Percentiles rank a stretch among this genome's conserved stretches.
phyloP scores from a whole-genome alignment of 1,284 basidiomycete genomes.

The Malassezia brasiliensis region DNA sequence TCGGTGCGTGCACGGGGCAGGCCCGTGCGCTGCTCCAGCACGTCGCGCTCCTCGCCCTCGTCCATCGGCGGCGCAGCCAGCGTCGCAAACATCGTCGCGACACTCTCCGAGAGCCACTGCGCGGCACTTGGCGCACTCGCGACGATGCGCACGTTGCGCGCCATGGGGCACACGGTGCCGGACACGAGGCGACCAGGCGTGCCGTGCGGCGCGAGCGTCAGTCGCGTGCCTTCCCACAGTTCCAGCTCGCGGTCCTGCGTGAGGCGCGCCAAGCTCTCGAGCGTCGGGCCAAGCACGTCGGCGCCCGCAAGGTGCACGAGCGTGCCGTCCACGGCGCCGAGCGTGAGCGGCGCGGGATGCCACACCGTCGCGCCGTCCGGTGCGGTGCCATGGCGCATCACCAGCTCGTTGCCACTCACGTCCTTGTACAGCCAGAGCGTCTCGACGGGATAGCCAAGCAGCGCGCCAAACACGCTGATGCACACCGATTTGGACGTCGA shows the following conservation, averaged over 20 bases:
- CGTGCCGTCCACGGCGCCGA: constrained; percentile 44
- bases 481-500: constrained; percentile 48
- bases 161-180: constrained; percentile 19
- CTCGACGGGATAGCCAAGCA: constrained; percentile 48
- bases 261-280: constrained; percentile 38
- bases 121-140: constrained; percentile 40
- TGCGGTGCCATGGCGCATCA: constrained; percentile 42
- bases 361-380: constrained; percentile 42
- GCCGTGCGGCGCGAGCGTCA: constrained; percentile 8
- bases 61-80: constrained; percentile 47
- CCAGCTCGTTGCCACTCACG: constrained; percentile 45
- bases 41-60: constrained; percentile 40
- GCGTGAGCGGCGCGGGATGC: constrained; percentile 40
- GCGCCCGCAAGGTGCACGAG: constrained; percentile 49
- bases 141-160: constrained; percentile 44
- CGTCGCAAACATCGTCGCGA: constrained; percentile 42
- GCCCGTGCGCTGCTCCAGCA: constrained; percentile 26
- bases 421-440: constrained; percentile 49
- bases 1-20: constrained; percentile 22
- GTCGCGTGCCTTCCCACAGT: constrained; percentile 41
- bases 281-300: constrained; percentile 48
- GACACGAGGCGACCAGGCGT: background rate
- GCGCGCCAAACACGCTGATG: constrained; percentile 43
- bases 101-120: constrained; percentile 48
- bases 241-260: constrained; percentile 43